Evolutionary conservation across 2,329 filamentous ascomycete genomes (phyloP), one percentile per base, ranked within the genome.

Genomic region (Fulvia fulva): DNA sequence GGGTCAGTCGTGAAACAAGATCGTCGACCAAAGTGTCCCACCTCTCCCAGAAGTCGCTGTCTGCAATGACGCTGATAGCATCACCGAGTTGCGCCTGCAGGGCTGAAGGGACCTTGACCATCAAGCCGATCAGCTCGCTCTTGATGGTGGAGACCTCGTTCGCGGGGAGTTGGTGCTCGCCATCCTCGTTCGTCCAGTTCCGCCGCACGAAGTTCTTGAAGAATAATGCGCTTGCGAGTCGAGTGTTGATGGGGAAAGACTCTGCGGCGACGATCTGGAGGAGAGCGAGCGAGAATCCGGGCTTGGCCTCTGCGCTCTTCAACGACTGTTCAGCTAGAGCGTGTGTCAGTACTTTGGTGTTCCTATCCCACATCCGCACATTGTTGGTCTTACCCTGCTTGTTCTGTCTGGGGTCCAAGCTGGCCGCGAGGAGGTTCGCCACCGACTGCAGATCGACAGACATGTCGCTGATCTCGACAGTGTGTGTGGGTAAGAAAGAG

Each of bases 151-250:
- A 77, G 37, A 99, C 92, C 79, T 97, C 94, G 66, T 90, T 83
- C 61, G 81, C 74, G 12, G 89, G 86, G 37, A 99, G 84, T 77
- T 92, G 94, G 81, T 99, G 94, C 74, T 89, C 88, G 71, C 94
- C 92, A 76, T 97, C 90, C 72, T 96, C 93, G 75, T 97, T 90
- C 68, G 91, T 90, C 85, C 95, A 99, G 80, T 91, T 94, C 72
- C 89, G 86, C 75, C 89, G 89, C 71, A 99, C 91, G 75, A 96
- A 96, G 80, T 99, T 99, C 78, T 99, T 99, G 84, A 99, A 99
- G 79, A 90, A 94, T 60, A 99, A 82, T 26, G 94, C 90, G 69
- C 89, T 90, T 6, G 93, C 86, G 44, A 99, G 86, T 62, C 94
- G 87, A 61, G 90, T 94, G 68, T 90, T 93, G 64, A 81, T 77